These are phyloP conservation scores for Gomphus bonarii DNA, from an alignment of 1,284 basidiomycete genomes.

Conservation along the genomic window DNA sequence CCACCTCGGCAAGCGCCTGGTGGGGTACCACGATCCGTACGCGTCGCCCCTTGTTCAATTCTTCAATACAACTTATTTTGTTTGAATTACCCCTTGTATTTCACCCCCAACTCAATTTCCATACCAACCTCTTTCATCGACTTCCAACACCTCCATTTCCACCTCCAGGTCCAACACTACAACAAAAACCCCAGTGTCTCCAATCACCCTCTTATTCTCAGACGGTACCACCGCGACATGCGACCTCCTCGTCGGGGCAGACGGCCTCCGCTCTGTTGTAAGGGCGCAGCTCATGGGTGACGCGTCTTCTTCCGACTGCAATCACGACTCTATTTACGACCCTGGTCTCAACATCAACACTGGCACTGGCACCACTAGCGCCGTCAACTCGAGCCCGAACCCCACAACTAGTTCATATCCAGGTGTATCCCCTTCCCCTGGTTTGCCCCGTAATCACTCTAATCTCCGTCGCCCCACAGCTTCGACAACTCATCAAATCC, in stretches of 20 bases:
- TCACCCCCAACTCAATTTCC: too few relatives aligned
- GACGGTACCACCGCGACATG: conserved; percentile 33
- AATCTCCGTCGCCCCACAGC: too few relatives aligned
- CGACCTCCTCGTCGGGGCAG: conserved; percentile 40
- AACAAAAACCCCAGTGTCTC: conserved; percentile 14
- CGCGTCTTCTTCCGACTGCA: not conserved
- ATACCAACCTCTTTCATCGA: too few relatives aligned
- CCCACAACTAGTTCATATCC: too few relatives aligned
- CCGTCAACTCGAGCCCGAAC: too few relatives aligned
- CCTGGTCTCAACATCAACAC: conserved; percentile 17
- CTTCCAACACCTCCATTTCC: conserved; percentile 4
- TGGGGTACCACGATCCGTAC: conserved; percentile 32
- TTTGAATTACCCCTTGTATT: too few relatives aligned
- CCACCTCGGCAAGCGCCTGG: conserved; percentile 23
- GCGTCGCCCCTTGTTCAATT: conserved; percentile 20
- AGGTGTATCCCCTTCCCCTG: not conserved
- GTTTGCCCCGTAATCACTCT: too few relatives aligned
- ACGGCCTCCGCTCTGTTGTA: conserved; percentile 36
- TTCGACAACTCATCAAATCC: too few relatives aligned
- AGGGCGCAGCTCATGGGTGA: conserved; percentile 21
- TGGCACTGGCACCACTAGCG: conserved; percentile 18
- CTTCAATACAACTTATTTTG: too few relatives aligned
- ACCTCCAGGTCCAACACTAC: conserved; percentile 14
- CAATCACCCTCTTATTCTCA: conserved; percentile 30
- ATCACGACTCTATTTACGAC: too few relatives aligned